Percentiles rank a stretch among this genome's conserved stretches.
Conservation (phyloP, 495 filamentous ascomycete genomes). For the Talaromyces adpressus region DNA sequence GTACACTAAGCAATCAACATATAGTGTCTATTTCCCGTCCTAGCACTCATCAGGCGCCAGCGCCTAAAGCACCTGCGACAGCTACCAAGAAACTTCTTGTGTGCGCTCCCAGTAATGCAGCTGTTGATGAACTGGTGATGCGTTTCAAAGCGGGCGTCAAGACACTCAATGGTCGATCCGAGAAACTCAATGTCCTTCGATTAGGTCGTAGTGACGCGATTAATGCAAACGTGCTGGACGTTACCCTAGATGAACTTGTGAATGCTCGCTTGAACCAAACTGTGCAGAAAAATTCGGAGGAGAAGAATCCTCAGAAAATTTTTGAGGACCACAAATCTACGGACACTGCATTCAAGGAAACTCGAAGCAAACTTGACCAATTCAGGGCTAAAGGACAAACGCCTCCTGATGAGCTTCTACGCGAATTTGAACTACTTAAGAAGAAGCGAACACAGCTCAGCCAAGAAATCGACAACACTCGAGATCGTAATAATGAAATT, state of each 20-base stretch:
- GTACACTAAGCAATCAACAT: slow-evolving; percentile 41
- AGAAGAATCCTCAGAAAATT: slow-evolving; percentile 64
- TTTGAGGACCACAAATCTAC: slow-evolving; percentile 75
- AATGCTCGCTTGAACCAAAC: slow-evolving; percentile 55
- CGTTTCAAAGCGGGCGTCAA: slow-evolving; percentile 86
- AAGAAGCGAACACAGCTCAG: slow-evolving; percentile 73
- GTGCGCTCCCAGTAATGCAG: slow-evolving; percentile 94
- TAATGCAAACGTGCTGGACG: slow-evolving; percentile 80
- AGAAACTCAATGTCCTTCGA: slow-evolving; percentile 76
- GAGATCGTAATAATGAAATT: slow-evolving; percentile 71
- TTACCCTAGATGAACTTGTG: slow-evolving; percentile 90
- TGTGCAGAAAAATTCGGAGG: slow-evolving; percentile 31
- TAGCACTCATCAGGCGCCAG: slow-evolving; percentile 16
- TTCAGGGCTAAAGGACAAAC: slow-evolving; percentile 57
- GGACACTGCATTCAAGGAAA: slow-evolving; percentile 60
- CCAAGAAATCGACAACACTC: slow-evolving; percentile 72
- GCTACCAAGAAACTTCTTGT: slow-evolving; percentile 81
- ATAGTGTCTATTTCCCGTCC: slow-evolving; percentile 46
- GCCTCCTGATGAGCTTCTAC: slow-evolving; percentile 54
- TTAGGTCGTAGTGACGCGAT: slow-evolving; percentile 92
- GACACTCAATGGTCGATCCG: slow-evolving; percentile 59
- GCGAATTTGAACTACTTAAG: slow-evolving; percentile 66
- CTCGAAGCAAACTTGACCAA: slow-evolving; percentile 63
- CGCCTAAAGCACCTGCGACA: slow-evolving; percentile 19
- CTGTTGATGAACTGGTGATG: slow-evolving; percentile 92